Conservation (phyloP, 495 filamentous ascomycete genomes). For the Podospora comata region DNA sequence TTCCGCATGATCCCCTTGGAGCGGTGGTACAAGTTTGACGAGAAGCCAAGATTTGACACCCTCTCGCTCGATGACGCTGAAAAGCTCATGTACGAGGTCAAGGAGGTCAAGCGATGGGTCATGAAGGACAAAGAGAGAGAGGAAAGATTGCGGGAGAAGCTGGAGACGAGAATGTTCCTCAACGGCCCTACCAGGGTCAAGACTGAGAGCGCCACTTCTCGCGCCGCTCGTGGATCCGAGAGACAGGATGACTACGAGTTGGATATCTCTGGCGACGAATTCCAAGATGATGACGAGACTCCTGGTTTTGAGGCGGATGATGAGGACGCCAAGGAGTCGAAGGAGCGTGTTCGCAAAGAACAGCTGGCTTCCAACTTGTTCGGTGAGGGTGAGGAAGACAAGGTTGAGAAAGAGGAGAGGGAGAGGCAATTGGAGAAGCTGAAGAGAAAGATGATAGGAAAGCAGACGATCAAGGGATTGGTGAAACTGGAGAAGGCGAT, state of each 20-base stretch:
- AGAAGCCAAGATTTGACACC: conserved; percentile 77
- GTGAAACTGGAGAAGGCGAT: conserved; percentile 80
- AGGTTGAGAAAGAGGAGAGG: conserved; percentile 76
- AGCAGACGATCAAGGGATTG: conserved; percentile 72
- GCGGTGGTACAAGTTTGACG: conserved; percentile 89
- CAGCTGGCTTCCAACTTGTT: conserved; percentile 85
- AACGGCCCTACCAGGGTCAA: conserved; percentile 48
- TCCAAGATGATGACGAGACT: conserved; percentile 78
- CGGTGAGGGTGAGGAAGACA: conserved; percentile 75
- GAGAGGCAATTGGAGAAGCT: conserved; percentile 66
- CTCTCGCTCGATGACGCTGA: conserved; percentile 84
- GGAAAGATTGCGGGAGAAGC: conserved; percentile 49
- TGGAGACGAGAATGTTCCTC: conserved; percentile 46
- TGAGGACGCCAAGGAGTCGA: conserved; percentile 82
- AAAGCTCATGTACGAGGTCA: conserved; percentile 59
- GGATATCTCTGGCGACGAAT: conserved; percentile 54
- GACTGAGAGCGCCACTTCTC: conserved; percentile 52
- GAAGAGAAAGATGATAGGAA: conserved; percentile 64
- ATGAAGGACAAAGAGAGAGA: conserved; percentile 61
- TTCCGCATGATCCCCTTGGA: conserved; percentile 90
- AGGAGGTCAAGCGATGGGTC: conserved; percentile 61
- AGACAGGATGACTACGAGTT: conserved; percentile 56
- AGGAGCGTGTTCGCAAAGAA: conserved; percentile 81
- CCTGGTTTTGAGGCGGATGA: conserved; percentile 78
- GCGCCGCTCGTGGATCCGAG: conserved; percentile 48